Conservation (phyloP, 768 basidiomycete genomes). For the Leccinum imitatum region DNA sequence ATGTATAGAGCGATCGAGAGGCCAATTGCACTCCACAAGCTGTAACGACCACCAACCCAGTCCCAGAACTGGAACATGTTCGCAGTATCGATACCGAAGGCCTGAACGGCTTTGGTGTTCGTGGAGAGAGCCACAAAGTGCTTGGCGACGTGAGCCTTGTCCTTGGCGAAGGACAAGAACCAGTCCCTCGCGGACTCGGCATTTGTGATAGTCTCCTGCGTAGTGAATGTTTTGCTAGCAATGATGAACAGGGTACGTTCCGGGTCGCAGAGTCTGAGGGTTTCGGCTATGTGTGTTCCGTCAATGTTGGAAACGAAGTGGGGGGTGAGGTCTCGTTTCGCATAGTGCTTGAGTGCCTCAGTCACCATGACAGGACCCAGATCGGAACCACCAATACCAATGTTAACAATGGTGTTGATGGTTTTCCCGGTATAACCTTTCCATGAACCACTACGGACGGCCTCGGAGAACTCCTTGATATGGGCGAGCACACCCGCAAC, state of each 20-base stretch:
- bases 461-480: conserved; percentile 87
- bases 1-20: conserved; percentile 91
- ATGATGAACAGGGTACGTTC: conserved; percentile 97
- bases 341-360: conserved; percentile 92
- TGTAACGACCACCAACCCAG: conserved; percentile 99
- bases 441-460: conserved; percentile 84
- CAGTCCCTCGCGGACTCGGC: conserved; percentile 91
- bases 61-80: conserved; percentile 99
- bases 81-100: conserved; percentile 83
- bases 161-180: conserved; percentile 85
- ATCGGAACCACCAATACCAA: conserved; percentile 98
- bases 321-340: conserved; percentile 82
- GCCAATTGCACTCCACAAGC: conserved; percentile 97
- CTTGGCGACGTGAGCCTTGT: conserved; percentile 92
- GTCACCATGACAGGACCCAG: conserved; percentile 99
- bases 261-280: conserved; percentile 73
- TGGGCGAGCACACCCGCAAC: conserved; percentile 83
- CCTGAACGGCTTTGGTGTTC: conserved; percentile 90
- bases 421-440: conserved; percentile 97
- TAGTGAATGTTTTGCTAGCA: conserved; percentile 99
- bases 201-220: conserved; percentile 99
- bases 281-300: conserved; percentile 95
- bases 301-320: conserved; percentile 98
- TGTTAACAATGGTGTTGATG: conserved; percentile 95
- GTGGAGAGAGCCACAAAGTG: conserved; percentile 99